These are phyloP conservation scores for Bretschneidera sinensis DNA, from an alignment of 345 rosid species.

Conservation along the genomic window DNA sequence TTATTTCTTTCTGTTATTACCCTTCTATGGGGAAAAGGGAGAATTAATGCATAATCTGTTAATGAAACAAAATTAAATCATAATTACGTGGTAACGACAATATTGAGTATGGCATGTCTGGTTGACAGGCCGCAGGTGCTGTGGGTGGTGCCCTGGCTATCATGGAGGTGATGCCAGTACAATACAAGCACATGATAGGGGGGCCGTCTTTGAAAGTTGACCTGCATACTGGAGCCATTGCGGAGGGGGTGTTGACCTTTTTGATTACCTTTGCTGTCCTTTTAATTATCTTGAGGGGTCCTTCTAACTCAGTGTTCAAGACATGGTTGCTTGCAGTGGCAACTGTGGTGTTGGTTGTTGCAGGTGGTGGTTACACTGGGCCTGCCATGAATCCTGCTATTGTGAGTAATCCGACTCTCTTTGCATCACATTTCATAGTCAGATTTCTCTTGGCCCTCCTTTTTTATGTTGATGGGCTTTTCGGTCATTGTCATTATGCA, in stretches of 20 bases:
- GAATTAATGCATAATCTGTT: too few species aligned
- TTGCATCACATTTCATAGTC: not conserved
- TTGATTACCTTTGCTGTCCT: constrained; percentile 64
- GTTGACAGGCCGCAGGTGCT: constrained; percentile 85
- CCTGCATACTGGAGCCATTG: constrained; percentile 76
- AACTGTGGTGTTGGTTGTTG: constrained; percentile 53
- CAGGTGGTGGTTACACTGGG: constrained; percentile 68
- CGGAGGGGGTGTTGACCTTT: constrained; percentile 85
- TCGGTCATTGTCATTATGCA: not conserved
- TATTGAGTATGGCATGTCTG: not conserved
- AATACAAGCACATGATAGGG: constrained; percentile 65
- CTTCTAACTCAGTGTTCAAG: constrained; percentile 42
- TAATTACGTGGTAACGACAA: not conserved
- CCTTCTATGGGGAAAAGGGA: not conserved
- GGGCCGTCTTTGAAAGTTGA: constrained; percentile 71
- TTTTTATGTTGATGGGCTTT: not conserved
- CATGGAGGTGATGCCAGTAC: constrained; percentile 65
- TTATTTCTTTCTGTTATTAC: too few species aligned
- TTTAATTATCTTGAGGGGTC: constrained; percentile 69
- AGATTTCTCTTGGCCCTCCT: not conserved
- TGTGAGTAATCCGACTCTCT: constrained; percentile 48
- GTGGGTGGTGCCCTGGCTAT: constrained; percentile 81
- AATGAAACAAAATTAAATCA: not conserved
- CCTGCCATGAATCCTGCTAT: constrained; percentile 99
- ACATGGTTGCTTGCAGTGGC: constrained; percentile 63